phyloP scores from a whole-genome alignment of 257 asterid genomes.

The Datura wrightii region DNA sequence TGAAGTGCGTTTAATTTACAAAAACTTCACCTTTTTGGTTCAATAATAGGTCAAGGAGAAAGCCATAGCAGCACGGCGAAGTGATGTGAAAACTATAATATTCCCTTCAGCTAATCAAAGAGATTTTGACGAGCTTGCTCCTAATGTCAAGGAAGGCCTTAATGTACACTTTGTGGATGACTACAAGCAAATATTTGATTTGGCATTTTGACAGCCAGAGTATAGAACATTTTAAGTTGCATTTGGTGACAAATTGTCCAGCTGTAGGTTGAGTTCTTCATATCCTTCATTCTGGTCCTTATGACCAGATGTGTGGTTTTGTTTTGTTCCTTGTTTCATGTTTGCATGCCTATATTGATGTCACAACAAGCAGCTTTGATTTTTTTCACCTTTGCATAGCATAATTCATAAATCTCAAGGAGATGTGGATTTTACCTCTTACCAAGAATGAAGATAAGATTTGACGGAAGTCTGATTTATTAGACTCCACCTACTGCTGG shows the following conservation, averaged over 20 bases:
- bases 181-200: slow-evolving; percentile 67
- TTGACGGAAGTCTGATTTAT: background rate
- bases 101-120: slow-evolving; percentile 95
- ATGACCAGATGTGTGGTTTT: background rate
- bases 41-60: slow-evolving; percentile 82
- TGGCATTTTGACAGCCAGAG: slow-evolving; percentile 59
- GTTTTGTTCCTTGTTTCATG: background rate
- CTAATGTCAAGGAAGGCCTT: slow-evolving; percentile 90
- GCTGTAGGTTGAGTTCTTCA: slow-evolving; percentile 29
- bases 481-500: too few relatives aligned
- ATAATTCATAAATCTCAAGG: slow-evolving; percentile 15
- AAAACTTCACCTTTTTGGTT: background rate
- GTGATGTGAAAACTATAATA: slow-evolving; percentile 79
- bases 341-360: background rate
- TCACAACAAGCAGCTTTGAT: slow-evolving; percentile 2
- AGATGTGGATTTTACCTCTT: background rate
- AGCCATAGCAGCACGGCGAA: slow-evolving; percentile 96
- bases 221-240: slow-evolving; percentile 25
- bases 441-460: slow-evolving; percentile 5
- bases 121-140: slow-evolving; percentile 93
- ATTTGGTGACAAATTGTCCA: background rate
- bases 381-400: background rate
- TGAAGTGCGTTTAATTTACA: background rate
- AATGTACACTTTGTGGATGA: slow-evolving; percentile 91
- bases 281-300: slow-evolving; percentile 24